These are phyloP conservation scores for Alternaria sp. DNA, from an alignment of 2,329 filamentous ascomycete species.

Conservation along the genomic window DNA sequence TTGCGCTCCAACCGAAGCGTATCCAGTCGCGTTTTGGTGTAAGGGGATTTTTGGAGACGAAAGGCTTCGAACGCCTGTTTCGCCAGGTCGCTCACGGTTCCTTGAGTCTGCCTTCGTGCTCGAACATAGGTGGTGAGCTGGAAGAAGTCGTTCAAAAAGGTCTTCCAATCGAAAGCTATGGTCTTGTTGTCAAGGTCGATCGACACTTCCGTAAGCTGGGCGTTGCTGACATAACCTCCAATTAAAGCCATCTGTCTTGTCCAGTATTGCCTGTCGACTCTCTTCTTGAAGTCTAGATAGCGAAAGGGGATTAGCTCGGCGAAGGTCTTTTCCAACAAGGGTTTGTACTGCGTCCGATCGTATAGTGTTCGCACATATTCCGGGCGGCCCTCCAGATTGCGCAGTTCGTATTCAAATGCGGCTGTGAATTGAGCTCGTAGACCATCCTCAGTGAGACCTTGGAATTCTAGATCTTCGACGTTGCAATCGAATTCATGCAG, in stretches of 20 bases:
- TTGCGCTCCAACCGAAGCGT: not conserved
- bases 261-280: not conserved
- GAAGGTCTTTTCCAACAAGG: not conserved
- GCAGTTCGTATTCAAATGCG: not conserved
- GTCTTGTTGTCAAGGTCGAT: not conserved
- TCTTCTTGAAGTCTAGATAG: not conserved
- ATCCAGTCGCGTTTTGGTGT: not conserved
- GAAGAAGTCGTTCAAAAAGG: not conserved
- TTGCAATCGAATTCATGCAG: not conserved
- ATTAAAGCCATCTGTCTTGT: not conserved
- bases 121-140: not conserved
- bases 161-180: not conserved
- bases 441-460: not conserved
- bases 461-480: not conserved
- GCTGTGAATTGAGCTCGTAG: not conserved
- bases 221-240: not conserved
- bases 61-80: not conserved
- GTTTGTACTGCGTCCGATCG: not conserved
- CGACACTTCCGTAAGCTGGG: not conserved
- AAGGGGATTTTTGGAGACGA: not conserved
- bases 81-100: not conserved
- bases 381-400: not conserved
- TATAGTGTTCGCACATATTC: not conserved
- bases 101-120: not conserved
- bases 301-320: not conserved